Percentiles rank a stretch among this genome's conserved stretches.
Conservation (phyloP, 768 basidiomycete species). For the Mycena alexandri region DNA sequence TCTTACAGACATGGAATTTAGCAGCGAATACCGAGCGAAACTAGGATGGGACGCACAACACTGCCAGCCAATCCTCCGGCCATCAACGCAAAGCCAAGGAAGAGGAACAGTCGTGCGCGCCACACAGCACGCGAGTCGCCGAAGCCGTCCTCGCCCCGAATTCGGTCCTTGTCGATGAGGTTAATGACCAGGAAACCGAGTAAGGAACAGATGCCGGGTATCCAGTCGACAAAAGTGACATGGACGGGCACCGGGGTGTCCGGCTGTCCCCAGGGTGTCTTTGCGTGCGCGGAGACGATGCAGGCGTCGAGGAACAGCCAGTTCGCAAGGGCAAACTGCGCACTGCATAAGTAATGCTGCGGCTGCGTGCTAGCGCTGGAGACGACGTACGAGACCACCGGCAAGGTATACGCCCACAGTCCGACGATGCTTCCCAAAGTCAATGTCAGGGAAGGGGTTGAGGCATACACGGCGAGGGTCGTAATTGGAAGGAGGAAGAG, state of each 20-base stretch:
- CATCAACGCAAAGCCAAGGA: constrained; percentile 97
- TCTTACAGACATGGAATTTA: constrained; percentile 57
- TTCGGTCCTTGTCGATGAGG: constrained; percentile 93
- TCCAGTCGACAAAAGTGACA: constrained; percentile 95
- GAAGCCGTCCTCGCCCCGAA: constrained; percentile 83
- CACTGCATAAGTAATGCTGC: too few species aligned
- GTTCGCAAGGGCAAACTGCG: constrained; percentile 92
- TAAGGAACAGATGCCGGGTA: constrained; percentile 94
- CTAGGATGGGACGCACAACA: constrained; percentile 71
- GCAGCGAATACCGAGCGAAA: not conserved
- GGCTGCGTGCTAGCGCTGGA: not conserved
- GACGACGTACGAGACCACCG: constrained; percentile 84
- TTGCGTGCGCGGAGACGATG: constrained; percentile 89
- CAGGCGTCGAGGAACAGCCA: constrained; percentile 97
- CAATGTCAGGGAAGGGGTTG: constrained; percentile 85
- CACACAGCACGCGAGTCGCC: constrained; percentile 90
- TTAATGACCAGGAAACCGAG: constrained; percentile 94
- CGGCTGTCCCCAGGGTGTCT: constrained; percentile 78
- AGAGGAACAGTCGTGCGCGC: constrained; percentile 90
- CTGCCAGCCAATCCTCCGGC: constrained; percentile 98
- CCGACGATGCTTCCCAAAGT: constrained; percentile 81
- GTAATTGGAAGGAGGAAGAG: constrained; percentile 24
- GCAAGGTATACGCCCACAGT: constrained; percentile 92
- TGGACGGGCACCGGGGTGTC: constrained; percentile 74
- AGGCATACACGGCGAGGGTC: constrained; percentile 44